phyloP scores from a whole-genome alignment of 306 rosid species.

The Inga leiocalycina region DNA sequence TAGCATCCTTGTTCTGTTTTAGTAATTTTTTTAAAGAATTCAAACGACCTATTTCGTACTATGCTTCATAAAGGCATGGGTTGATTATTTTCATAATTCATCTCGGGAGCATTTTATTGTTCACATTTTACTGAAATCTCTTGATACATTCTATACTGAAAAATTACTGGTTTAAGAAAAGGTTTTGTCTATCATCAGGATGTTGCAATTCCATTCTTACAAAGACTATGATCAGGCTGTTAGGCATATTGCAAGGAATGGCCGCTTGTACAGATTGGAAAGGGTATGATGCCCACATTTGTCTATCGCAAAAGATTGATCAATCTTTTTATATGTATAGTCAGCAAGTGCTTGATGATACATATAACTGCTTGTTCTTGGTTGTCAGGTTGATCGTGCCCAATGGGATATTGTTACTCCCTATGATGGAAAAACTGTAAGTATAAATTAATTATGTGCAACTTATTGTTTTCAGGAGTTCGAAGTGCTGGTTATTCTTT shows the following conservation, averaged over 20 bases:
- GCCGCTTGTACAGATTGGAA: conserved; percentile 61
- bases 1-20: background rate
- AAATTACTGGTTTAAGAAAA: conserved; percentile 10
- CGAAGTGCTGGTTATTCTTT: conserved; percentile 20
- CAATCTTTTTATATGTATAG: background rate
- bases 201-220: conserved; percentile 65
- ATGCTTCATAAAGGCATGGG: conserved; percentile 1
- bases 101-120: background rate
- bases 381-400: conserved; percentile 52
- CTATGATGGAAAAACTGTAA: conserved; percentile 78
- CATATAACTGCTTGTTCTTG: background rate
- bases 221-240: conserved; percentile 42
- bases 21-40: background rate
- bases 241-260: conserved; percentile 39
- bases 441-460: conserved; percentile 23
- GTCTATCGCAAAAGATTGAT: conserved; percentile 4
- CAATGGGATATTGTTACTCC: conserved; percentile 66
- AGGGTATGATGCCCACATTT: conserved; percentile 54
- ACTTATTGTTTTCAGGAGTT: background rate
- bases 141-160: conserved; percentile 5
- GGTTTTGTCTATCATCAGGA: conserved; percentile 53
- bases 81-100: conserved; percentile 3
- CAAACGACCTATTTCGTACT: background rate
- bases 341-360: conserved; percentile 15
- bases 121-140: background rate